These are phyloP conservation scores for Bondarzewia mesenterica DNA, from an alignment of 1,284 basidiomycete species.

Conservation along the genomic window DNA sequence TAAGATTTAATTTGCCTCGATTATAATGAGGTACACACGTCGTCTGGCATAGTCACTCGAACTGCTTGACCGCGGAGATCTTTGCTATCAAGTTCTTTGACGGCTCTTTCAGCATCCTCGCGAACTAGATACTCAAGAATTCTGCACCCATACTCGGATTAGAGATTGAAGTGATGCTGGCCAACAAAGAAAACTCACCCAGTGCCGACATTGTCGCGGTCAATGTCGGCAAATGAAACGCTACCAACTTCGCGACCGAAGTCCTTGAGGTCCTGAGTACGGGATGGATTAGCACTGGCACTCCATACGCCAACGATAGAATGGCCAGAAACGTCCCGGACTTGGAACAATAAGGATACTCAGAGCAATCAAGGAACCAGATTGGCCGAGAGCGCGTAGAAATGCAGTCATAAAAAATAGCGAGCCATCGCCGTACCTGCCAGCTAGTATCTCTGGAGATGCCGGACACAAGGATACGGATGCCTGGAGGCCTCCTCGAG, in stretches of 20 bases:
- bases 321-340: background rate
- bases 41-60: constrained; percentile 62
- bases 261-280: constrained; percentile 85
- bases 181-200: constrained; percentile 50
- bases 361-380: background rate
- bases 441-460: constrained; percentile 90
- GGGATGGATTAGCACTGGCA: background rate
- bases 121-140: constrained; percentile 84
- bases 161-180: constrained; percentile 4
- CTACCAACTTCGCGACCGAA: constrained; percentile 88
- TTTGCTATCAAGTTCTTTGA: constrained; percentile 75
- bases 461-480: constrained; percentile 78
- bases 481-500: constrained; percentile 69
- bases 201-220: constrained; percentile 75
- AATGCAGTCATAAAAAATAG: no score
- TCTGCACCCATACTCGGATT: constrained; percentile 33
- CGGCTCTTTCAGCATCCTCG: constrained; percentile 88
- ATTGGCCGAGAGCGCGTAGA: background rate
- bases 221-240: constrained; percentile 90
- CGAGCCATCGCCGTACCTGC: constrained; percentile 87
- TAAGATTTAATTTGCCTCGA: background rate
- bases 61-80: constrained; percentile 79
- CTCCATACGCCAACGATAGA: no score
- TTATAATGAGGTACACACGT: constrained; percentile 31
- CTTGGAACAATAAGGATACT: background rate